Percentiles rank a stretch among this genome's conserved stretches.
phyloP scores from a whole-genome alignment of 2,329 filamentous ascomycete genomes.

The Rhynchosporium secalis region DNA sequence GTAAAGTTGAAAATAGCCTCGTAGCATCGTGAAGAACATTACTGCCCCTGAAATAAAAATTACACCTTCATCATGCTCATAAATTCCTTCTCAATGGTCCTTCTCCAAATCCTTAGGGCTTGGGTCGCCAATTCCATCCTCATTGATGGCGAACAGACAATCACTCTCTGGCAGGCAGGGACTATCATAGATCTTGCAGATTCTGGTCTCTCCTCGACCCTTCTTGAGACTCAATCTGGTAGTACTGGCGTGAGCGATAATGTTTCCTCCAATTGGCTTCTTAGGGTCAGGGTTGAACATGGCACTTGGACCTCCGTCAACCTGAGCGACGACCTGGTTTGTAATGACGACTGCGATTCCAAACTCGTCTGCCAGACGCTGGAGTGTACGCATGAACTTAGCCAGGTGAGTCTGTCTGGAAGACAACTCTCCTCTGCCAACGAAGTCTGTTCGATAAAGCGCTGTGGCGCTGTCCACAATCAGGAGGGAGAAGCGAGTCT shows the following conservation, averaged over 20 bases:
- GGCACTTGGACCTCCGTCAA: conserved; percentile 90
- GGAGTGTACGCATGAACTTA: conserved; percentile 83
- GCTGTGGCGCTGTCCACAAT: conserved; percentile 96
- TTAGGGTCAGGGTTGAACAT: conserved; percentile 99
- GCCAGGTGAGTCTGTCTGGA: conserved; percentile 85
- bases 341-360: conserved; percentile 98
- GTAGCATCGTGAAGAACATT: conserved; percentile 16
- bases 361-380: conserved; percentile 78
- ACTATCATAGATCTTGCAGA: conserved; percentile 99
- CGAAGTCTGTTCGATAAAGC: conserved; percentile 93
- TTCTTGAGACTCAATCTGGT: conserved; percentile 95
- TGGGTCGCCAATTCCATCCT: conserved; percentile 95
- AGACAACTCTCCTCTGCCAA: conserved; percentile 95
- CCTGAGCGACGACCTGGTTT: conserved; percentile 97
- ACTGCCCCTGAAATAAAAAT: not conserved
- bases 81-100: conserved; percentile 45
- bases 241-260: conserved; percentile 96
- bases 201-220: conserved; percentile 88
- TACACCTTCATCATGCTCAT: not conserved
- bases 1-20: conserved; percentile 27
- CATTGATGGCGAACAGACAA: conserved; percentile 93
- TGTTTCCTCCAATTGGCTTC: conserved; percentile 98
- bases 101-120: conserved; percentile 95
- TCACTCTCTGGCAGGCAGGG: conserved; percentile 96
- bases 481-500: conserved; percentile 93